These are phyloP conservation scores for Perilla frutescens DNA, from an alignment of 257 asterid genomes.

Conservation along the genomic window DNA sequence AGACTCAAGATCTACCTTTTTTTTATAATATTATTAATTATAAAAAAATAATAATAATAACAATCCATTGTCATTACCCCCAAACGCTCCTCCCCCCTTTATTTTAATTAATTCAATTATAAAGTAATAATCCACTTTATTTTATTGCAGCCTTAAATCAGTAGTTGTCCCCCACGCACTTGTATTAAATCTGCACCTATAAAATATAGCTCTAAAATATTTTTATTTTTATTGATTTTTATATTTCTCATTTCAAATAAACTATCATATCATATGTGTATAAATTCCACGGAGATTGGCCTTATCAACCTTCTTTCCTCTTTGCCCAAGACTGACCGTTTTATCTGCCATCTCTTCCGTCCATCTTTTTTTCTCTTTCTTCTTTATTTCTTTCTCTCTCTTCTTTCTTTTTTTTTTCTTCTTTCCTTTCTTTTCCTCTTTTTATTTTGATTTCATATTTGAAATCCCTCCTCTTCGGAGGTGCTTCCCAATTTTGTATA, in stretches of 20 bases:
- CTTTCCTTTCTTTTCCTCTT: slow-evolving; percentile 17
- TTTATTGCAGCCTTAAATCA: slow-evolving; percentile 49
- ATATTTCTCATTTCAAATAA: neutral
- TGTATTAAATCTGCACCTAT: slow-evolving; percentile 32
- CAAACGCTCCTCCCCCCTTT: slow-evolving; percentile 38
- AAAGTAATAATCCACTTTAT: slow-evolving; percentile 28
- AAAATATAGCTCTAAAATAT: slow-evolving; percentile 27
- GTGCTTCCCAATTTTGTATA: slow-evolving; percentile 52
- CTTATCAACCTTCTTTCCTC: slow-evolving; percentile 55
- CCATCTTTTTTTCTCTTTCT: slow-evolving; percentile 28
- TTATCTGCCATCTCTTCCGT: slow-evolving; percentile 39
- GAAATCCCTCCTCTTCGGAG: slow-evolving; percentile 35
- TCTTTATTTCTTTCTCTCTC: slow-evolving; percentile 21
- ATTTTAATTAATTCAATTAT: slow-evolving; percentile 11
- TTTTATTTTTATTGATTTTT: neutral
- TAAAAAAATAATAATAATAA: neutral
- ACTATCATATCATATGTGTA: slow-evolving; percentile 28
- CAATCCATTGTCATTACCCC: slow-evolving; percentile 23
- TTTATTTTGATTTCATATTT: neutral
- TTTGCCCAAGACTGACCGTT: slow-evolving; percentile 52
- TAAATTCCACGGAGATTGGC: slow-evolving; percentile 41
- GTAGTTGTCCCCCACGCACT: slow-evolving; percentile 65
- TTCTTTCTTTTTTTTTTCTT: slow-evolving; percentile 26
- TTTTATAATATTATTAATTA: neutral
- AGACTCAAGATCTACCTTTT: slow-evolving; percentile 39